Conservation (phyloP, 2,329 filamentous ascomycete species). For the Monosporascus cannonballus region DNA sequence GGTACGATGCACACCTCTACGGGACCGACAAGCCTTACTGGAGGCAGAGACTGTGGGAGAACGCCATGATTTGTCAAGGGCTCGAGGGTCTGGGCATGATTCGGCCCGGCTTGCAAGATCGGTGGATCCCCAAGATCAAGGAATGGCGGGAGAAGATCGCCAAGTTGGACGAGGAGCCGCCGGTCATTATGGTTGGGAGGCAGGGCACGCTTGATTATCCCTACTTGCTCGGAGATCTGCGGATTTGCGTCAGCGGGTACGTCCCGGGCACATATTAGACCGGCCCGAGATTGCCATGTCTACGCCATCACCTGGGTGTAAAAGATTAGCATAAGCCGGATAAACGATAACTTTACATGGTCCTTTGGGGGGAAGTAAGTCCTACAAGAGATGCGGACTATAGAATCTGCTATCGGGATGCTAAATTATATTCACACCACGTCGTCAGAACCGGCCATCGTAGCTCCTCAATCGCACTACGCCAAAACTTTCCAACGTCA, state of each 20-base stretch:
- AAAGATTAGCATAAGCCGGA: no score
- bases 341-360: no score
- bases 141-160: slow-evolving; percentile 9
- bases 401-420: no score
- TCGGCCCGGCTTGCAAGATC: background rate
- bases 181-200: background rate
- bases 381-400: no score
- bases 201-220: slow-evolving; percentile 10
- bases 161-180: slow-evolving; percentile 5
- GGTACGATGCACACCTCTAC: background rate
- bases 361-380: no score
- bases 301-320: no score
- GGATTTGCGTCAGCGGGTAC: slow-evolving; percentile 1
- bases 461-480: no score
- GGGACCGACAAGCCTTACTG: background rate
- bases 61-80: slow-evolving; percentile 12
- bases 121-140: slow-evolving; percentile 6
- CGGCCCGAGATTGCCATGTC: no score
- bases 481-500: no score
- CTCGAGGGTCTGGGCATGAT: slow-evolving; percentile 10
- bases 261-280: background rate
- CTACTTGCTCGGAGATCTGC: slow-evolving; percentile 9
- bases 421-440: no score
- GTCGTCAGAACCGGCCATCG: no score
- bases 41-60: slow-evolving; percentile 6